Evolutionary conservation across 306 rosid species (phyloP), one percentile per base, ranked within the genome.

Genomic region (Oemleria cerasiformis): DNA sequence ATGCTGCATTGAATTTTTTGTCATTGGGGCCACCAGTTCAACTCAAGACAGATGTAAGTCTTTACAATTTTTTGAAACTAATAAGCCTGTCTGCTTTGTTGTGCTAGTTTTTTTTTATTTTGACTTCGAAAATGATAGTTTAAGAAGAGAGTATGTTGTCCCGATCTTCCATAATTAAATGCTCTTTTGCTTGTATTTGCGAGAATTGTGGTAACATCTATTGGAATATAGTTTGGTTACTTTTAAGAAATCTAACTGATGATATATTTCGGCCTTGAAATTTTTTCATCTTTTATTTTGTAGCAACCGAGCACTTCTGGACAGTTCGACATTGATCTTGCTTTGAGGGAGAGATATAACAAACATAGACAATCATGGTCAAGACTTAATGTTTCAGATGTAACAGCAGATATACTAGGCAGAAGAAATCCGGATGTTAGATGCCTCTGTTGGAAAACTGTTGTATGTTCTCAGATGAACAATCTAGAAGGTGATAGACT

Each of bases 391-490:
- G 88, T 94, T 78, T 91, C 99, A 49, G 88, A 88, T 53, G 81
- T 84, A 65, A 79, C 82, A 73, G 92, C 76, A 3, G 85, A 58
- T 76, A 84, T 67, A 67, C 79, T 94, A 20, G 73, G 86, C 82
- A 56, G 82, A 75, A 88, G 84, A 87, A 87, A 91, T 63, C 80
- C 85, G 25, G 84, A 81, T 39, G 83, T 78, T 54, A 81, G 82
- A 78, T 89, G 96, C 79, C 70, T 94, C 63, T 87, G 96, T 82
- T 94, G 99, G 99, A 94, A 94, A 83, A 66, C 88, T 60, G 59
- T 87, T 74, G 44, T 94, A 44, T 86, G 88, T 77, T 78, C 92
- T 69, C 94, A 75, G 78, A 78, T 63, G 72, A 82, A 80, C 67
- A 47, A 78, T 42, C 54, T 25, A 44, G 73, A 59, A 63, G 81